A percentile compares a stretch with the other conserved stretches of the same genome.
Conservation (phyloP, 192 early-diverging fungal species). For the Entrophospora sp. region DNA sequence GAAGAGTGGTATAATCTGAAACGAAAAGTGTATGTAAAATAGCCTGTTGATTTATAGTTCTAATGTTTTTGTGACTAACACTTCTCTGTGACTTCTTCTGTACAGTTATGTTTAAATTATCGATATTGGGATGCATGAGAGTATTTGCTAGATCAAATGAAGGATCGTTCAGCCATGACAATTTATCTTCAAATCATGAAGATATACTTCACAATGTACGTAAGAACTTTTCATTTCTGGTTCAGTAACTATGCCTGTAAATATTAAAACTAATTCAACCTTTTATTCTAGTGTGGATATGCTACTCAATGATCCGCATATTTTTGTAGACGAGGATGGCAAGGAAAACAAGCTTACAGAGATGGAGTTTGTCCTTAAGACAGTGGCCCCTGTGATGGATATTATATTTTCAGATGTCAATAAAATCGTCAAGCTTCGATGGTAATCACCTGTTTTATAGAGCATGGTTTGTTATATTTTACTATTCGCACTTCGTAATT, state of each 20-base stretch:
- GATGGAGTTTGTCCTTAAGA: slow-evolving; percentile 5
- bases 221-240: not conserved
- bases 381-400: not conserved
- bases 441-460: slow-evolving; percentile 5
- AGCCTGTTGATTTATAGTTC: not conserved
- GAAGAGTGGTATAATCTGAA: slow-evolving; percentile 4
- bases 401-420: slow-evolving; percentile 5
- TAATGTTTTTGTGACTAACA: not conserved
- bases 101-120: not conserved
- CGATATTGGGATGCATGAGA: not conserved
- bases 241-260: not conserved
- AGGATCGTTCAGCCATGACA: not conserved
- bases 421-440: not conserved
- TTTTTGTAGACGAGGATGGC: not conserved
- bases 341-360: not conserved
- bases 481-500: not conserved
- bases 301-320: not conserved
- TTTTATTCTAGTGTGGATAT: slow-evolving; percentile 1
- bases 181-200: not conserved
- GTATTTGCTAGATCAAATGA: not conserved
- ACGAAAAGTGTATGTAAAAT: not conserved
- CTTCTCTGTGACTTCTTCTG: not conserved
- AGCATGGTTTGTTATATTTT: not conserved
- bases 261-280: not conserved
- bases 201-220: not conserved